A percentile compares a stretch with the other conserved stretches of the same genome.
phyloP scores from a whole-genome alignment of 2,329 filamentous ascomycete species.

The Trichophyton rubrum region DNA sequence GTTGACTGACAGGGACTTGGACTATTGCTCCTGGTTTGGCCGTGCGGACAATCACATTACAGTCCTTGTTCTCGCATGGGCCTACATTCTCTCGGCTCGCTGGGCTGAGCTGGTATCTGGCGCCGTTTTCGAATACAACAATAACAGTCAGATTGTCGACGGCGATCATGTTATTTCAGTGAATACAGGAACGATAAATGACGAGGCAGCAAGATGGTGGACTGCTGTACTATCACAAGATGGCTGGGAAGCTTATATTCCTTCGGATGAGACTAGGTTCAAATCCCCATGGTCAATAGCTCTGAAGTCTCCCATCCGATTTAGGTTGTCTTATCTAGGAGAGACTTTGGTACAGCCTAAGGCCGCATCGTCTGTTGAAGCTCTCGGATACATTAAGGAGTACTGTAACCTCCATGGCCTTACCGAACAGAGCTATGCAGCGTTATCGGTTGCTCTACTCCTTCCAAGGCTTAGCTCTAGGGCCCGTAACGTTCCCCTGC shows the following conservation, averaged over 20 bases:
- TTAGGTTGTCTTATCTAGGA: not conserved
- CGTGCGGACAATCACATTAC: constrained; percentile 8
- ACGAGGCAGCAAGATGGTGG: constrained; percentile 12
- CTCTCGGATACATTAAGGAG: constrained; percentile 14
- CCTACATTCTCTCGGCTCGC: constrained; percentile 11
- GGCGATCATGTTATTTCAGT: not conserved
- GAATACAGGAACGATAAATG: constrained; percentile 6
- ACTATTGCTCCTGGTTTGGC: constrained; percentile 9
- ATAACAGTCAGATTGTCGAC: not conserved
- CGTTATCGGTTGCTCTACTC: constrained; percentile 17
- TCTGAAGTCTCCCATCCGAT: not conserved
- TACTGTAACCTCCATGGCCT: constrained; percentile 16
- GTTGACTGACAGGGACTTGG: not conserved
- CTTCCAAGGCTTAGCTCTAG: constrained; percentile 11
- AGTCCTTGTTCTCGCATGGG: constrained; percentile 11
- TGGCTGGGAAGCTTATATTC: constrained; percentile 11
- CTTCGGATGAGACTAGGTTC: not conserved
- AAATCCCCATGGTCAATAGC: constrained; percentile 8
- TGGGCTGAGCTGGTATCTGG: constrained; percentile 9
- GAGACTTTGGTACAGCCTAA: not conserved
- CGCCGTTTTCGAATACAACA: constrained; percentile 4
- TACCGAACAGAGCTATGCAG: constrained; percentile 16
- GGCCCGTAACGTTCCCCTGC: not conserved
- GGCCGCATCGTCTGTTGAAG: constrained; percentile 12
- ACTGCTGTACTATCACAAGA: constrained; percentile 12